Percentiles rank a stretch among this genome's conserved stretches.
Conservation (phyloP, 2,329 filamentous ascomycete species). For the Fusarium palustre region DNA sequence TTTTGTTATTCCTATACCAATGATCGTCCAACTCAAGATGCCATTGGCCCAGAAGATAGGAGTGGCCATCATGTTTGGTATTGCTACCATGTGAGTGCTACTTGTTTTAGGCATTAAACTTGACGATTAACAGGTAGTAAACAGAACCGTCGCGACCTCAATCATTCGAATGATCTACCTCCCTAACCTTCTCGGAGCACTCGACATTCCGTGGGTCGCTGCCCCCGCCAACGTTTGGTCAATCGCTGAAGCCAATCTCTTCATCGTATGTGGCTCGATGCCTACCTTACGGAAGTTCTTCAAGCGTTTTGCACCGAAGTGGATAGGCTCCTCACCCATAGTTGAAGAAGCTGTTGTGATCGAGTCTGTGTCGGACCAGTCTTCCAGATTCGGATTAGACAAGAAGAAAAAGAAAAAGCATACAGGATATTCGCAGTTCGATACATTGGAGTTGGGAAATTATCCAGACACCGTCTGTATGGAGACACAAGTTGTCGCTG, state of each 20-base stretch:
- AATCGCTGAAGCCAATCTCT: constrained; percentile 53
- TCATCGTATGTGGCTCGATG: constrained; percentile 53
- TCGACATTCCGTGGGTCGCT: constrained; percentile 47
- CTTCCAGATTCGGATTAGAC: not conserved
- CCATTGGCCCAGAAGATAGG: constrained; percentile 60
- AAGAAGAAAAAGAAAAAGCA: constrained; percentile 24
- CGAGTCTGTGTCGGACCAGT: not conserved
- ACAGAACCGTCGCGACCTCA: constrained; percentile 50
- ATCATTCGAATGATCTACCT: constrained; percentile 47
- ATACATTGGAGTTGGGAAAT: constrained; percentile 10
- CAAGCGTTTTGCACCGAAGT: constrained; percentile 68
- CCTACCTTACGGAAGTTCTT: constrained; percentile 62
- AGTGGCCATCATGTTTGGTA: constrained; percentile 56
- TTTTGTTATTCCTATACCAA: constrained; percentile 59
- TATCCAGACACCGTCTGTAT: not conserved
- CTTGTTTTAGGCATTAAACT: rapidly evolving
- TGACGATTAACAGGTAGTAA: not conserved
- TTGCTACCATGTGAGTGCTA: constrained; percentile 50
- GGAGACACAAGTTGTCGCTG: not conserved
- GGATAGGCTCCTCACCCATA: constrained; percentile 66
- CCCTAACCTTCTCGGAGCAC: constrained; percentile 32
- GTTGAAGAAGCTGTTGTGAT: constrained; percentile 58
- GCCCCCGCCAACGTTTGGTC: constrained; percentile 45
- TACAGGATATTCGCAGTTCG: constrained; percentile 29
- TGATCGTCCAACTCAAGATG: constrained; percentile 58